These are phyloP conservation scores for Coffea canephora DNA, from an alignment of 257 asterid genomes.

Conservation along the genomic window DNA sequence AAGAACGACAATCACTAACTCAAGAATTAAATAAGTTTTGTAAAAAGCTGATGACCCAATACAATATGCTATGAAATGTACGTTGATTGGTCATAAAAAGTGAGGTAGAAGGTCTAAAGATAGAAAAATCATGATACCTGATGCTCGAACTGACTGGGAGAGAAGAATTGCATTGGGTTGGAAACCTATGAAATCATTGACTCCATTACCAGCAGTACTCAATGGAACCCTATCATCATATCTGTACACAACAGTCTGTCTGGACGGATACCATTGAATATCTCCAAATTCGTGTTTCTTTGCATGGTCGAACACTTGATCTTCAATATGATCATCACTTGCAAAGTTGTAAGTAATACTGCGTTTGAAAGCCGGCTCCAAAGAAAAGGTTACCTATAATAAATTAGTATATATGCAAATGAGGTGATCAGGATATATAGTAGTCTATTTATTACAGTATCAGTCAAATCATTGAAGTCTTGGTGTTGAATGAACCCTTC, in stretches of 20 bases:
- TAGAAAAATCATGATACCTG: conserved; percentile 37
- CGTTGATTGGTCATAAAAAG: background rate
- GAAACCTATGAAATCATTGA: conserved; percentile 78
- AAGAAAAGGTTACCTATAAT: conserved; percentile 54
- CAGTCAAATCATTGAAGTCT: background rate
- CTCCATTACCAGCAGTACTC: conserved; percentile 56
- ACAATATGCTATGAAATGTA: background rate
- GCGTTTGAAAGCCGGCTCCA: conserved; percentile 71
- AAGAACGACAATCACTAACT: background rate
- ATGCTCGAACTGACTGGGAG: conserved; percentile 47
- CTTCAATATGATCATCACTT: conserved; percentile 50
- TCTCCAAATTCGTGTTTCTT: conserved; percentile 73
- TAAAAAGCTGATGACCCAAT: background rate
- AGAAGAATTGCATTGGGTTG: conserved; percentile 57
- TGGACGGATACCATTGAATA: conserved; percentile 92
- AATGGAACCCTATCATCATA: conserved; percentile 64
- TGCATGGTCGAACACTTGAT: conserved; percentile 54
- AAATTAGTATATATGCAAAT: background rate
- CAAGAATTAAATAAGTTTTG: background rate
- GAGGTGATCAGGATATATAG: background rate
- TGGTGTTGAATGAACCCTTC: too few species aligned
- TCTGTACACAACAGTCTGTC: conserved; percentile 58
- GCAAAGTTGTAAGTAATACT: conserved; percentile 60
- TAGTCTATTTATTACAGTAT: background rate
- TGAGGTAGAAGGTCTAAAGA: background rate